Evolutionary conservation across 2,329 filamentous ascomycete genomes (phyloP).

Genomic region (Xylariaceae sp.): DNA sequence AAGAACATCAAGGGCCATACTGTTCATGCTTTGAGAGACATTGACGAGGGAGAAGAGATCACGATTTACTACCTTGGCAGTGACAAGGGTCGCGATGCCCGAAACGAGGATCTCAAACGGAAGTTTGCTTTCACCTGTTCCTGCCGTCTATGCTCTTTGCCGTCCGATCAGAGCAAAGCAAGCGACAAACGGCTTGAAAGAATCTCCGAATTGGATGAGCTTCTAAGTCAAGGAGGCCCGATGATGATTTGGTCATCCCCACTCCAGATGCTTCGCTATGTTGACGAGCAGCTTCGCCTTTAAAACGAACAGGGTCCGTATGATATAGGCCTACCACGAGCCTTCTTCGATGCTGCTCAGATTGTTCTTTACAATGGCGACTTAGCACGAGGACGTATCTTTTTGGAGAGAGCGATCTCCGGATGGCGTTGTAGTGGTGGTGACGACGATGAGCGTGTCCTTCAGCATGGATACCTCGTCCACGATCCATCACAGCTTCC

Average conservation of each 20-base stretch:
- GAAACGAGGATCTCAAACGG: slow-evolving; percentile 1
- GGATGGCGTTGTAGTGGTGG: slow-evolving; percentile 2
- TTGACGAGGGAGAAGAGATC: slow-evolving; percentile 10
- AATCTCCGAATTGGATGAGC: slow-evolving; percentile 1
- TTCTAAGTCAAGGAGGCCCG: background rate
- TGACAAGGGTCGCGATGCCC: background rate
- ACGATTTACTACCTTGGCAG: slow-evolving; percentile 5
- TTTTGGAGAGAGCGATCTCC: slow-evolving; percentile 3
- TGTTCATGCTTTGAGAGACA: slow-evolving; percentile 8
- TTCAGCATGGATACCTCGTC: background rate
- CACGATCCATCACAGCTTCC: slow-evolving; percentile 3
- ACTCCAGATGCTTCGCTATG: background rate
- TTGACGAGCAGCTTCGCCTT: slow-evolving; percentile 3
- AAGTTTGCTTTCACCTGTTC: slow-evolving; percentile 5
- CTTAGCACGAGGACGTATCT: slow-evolving; percentile 7
- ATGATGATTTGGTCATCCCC: slow-evolving; percentile 2
- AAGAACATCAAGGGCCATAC: slow-evolving; percentile 5
- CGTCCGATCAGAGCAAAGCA: slow-evolving; percentile 3
- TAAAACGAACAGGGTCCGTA: slow-evolving; percentile 4
- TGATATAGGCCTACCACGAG: slow-evolving; percentile 4
- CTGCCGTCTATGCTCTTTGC: slow-evolving; percentile 9
- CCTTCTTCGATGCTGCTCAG: slow-evolving; percentile 4
- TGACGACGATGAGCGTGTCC: background rate
- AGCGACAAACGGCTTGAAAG: slow-evolving; percentile 4
- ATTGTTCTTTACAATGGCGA: slow-evolving; percentile 4